phyloP scores from a whole-genome alignment of 176 grass and related monocot genomes.

The Eremochloa ophiuroides region DNA sequence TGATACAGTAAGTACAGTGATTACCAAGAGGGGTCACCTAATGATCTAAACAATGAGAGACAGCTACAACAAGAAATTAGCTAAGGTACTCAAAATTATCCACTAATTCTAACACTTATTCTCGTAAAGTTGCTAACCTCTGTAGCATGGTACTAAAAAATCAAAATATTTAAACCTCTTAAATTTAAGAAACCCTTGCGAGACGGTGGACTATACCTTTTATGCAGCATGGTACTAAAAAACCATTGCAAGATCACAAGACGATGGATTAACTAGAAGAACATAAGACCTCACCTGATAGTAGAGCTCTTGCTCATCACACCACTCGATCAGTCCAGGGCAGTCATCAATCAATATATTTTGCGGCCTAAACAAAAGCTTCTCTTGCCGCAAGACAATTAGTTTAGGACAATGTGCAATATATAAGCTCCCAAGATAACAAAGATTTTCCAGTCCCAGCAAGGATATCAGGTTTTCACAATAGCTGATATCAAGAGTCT shows the following conservation, averaged over 20 bases:
- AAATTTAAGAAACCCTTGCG: too few relatives aligned
- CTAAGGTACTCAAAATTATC: too few relatives aligned
- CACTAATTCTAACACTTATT: not conserved
- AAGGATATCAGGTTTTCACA: not conserved
- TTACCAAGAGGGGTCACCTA: too few relatives aligned
- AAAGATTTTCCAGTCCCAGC: not conserved
- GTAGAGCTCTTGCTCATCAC: constrained; percentile 10
- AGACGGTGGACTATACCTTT: not conserved
- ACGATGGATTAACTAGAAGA: not conserved
- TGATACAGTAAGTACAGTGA: too few relatives aligned
- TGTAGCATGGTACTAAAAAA: not conserved
- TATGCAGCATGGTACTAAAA: not conserved
- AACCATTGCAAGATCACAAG: not conserved
- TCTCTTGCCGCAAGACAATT: not conserved
- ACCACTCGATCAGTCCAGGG: constrained; percentile 23
- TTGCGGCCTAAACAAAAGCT: not conserved
- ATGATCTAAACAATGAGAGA: too few relatives aligned
- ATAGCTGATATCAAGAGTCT: constrained; percentile 3
- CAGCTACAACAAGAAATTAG: not conserved
- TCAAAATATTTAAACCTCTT: too few relatives aligned
- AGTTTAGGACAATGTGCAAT: constrained; percentile 12
- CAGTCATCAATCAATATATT: constrained; percentile 22
- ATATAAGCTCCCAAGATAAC: not conserved
- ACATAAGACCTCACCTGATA: constrained; percentile 19
- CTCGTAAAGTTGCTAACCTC: not conserved